These are phyloP conservation scores for Vitis vinifera DNA, from an alignment of 164 flowering plant species.

Conservation along the genomic window DNA sequence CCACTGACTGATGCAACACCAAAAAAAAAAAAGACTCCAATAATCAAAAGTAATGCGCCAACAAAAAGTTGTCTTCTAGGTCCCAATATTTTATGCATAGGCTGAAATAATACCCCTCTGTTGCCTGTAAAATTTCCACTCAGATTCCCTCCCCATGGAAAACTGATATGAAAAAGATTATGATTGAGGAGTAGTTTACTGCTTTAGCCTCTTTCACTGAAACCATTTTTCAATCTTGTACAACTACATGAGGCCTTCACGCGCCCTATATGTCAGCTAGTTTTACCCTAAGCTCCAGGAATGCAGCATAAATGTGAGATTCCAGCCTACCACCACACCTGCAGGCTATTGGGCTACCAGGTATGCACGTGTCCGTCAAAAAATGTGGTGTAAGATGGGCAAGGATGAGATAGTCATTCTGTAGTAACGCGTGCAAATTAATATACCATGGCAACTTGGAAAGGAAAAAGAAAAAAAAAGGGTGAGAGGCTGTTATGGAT, in stretches of 20 bases:
- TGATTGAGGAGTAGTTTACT: too few species aligned
- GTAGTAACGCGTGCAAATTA: not conserved
- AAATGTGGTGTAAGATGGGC: too few species aligned
- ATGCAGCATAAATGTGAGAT: too few species aligned
- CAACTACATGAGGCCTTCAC: too few species aligned
- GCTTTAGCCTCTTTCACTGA: too few species aligned
- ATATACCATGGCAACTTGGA: constrained; percentile 6
- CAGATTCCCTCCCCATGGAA: not conserved
- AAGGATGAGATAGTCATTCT: constrained; percentile 17
- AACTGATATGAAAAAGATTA: too few species aligned
- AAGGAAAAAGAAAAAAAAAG: constrained; percentile 8
- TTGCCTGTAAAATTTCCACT: not conserved
- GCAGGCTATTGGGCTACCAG: too few species aligned
- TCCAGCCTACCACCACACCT: too few species aligned
- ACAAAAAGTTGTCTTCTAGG: constrained; percentile 2
- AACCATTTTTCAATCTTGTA: too few species aligned
- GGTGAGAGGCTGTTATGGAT: constrained; percentile 3
- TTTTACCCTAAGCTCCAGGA: too few species aligned
- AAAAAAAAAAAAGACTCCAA: constrained; percentile 12
- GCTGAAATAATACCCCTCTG: constrained; percentile 10
- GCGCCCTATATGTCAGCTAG: too few species aligned
- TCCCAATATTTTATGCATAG: not conserved
- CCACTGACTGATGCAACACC: constrained; percentile 14
- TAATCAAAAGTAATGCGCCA: constrained; percentile 20
- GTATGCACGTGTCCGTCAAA: too few species aligned